These are phyloP conservation scores for Lathyrus tuberosus DNA, from an alignment of 306 rosid genomes.

Conservation along the genomic window DNA sequence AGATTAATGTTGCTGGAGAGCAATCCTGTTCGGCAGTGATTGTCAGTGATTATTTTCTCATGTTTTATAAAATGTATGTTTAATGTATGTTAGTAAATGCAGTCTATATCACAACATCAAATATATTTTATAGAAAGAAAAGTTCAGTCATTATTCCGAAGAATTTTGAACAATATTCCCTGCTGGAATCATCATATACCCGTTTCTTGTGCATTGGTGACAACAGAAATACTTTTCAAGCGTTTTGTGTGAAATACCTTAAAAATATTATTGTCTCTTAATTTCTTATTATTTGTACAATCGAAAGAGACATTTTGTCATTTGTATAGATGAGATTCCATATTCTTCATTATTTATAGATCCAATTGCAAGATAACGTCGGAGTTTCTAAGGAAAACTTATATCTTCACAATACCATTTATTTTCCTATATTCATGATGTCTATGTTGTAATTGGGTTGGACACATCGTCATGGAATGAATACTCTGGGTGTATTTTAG, in stretches of 20 bases:
- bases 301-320: background rate
- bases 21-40: constrained; percentile 54
- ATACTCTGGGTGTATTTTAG: too few species aligned
- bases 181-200: constrained; percentile 29
- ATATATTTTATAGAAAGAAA: constrained; percentile 42
- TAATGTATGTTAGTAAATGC: constrained; percentile 55
- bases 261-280: constrained; percentile 1
- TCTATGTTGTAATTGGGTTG: too few species aligned
- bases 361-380: background rate
- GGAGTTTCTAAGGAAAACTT: too few species aligned
- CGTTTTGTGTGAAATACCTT: background rate
- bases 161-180: constrained; percentile 34
- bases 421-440: too few species aligned
- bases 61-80: constrained; percentile 52
- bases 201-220: constrained; percentile 12
- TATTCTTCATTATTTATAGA: background rate
- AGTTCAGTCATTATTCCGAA: constrained; percentile 18
- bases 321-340: background rate
- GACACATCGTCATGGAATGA: too few species aligned
- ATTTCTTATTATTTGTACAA: background rate
- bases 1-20: constrained; percentile 53
- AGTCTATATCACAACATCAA: constrained; percentile 45
- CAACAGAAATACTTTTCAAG: constrained; percentile 1
- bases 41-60: constrained; percentile 51
- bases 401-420: too few species aligned